Evolutionary conservation across 2,329 filamentous ascomycete species (phyloP).

Genomic region (Colletotrichum euphorbiae): DNA sequence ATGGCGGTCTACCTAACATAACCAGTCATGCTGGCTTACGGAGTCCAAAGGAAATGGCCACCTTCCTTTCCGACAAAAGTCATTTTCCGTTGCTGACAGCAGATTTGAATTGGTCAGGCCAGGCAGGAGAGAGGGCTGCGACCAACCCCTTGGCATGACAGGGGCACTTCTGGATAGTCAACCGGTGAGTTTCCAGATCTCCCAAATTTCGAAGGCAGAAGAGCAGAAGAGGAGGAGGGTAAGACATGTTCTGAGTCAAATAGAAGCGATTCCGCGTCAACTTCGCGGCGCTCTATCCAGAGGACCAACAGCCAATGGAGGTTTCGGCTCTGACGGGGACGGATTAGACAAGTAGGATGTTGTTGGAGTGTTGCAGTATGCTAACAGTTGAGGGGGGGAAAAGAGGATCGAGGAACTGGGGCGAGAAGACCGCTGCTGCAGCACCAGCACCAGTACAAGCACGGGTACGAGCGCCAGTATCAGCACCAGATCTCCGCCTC

Average conservation of each 20-base stretch:
- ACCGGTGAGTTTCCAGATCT: constrained; percentile 28
- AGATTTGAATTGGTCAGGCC: constrained; percentile 40
- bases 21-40: constrained; percentile 2
- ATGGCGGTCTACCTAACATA: constrained; percentile 26
- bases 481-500: constrained; percentile 45
- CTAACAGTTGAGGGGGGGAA: constrained; percentile 27
- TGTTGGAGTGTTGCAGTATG: constrained; percentile 8
- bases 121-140: constrained; percentile 39
- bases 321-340: constrained; percentile 4
- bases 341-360: constrained; percentile 17
- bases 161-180: constrained; percentile 44
- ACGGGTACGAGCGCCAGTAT: constrained; percentile 40
- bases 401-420: constrained; percentile 39
- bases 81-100: constrained; percentile 42
- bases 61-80: constrained; percentile 9
- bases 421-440: constrained; percentile 36
- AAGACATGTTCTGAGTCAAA: neutral
- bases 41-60: constrained; percentile 12
- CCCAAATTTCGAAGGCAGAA: neutral
- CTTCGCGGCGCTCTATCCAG: neutral
- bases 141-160: constrained; percentile 46
- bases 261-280: neutral
- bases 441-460: constrained; percentile 38
- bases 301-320: neutral
- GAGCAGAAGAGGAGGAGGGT: neutral